phyloP scores from a whole-genome alignment of 257 asterid genomes.

The Prunella vulgaris region DNA sequence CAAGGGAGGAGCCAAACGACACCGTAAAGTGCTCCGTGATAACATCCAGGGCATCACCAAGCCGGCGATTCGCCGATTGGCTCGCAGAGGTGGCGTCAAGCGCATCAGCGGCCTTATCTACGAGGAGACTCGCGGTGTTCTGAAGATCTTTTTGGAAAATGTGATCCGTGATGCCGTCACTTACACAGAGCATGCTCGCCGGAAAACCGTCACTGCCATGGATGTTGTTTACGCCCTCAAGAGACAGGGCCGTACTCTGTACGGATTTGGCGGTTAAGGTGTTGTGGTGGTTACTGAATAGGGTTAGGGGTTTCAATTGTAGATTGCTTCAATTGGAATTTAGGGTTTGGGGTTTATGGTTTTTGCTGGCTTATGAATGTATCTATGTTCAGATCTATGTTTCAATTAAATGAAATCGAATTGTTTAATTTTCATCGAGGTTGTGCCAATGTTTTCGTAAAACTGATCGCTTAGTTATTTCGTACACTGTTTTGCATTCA shows the following conservation, averaged over 20 bases:
- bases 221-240: slow-evolving; percentile 52
- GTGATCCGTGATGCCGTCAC: slow-evolving; percentile 39
- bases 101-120: slow-evolving; percentile 58
- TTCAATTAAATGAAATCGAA: background rate
- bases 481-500: background rate
- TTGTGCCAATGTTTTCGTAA: background rate
- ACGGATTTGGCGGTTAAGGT: slow-evolving; percentile 49
- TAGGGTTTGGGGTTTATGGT: slow-evolving; percentile 6
- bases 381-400: background rate
- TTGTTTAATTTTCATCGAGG: background rate
- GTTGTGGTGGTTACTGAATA: background rate
- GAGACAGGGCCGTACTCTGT: slow-evolving; percentile 54
- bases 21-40: slow-evolving; percentile 45
- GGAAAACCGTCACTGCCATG: slow-evolving; percentile 49
- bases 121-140: slow-evolving; percentile 33
- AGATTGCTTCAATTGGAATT: background rate
- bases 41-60: slow-evolving; percentile 38
- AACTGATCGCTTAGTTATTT: background rate
- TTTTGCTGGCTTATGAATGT: background rate
- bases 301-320: background rate
- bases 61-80: slow-evolving; percentile 53
- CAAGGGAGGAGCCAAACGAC: slow-evolving; percentile 49
- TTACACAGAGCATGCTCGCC: slow-evolving; percentile 37
- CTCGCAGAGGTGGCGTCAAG: slow-evolving; percentile 55
- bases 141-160: slow-evolving; percentile 34